Percentiles rank a stretch among this genome's conserved stretches.
phyloP scores from a whole-genome alignment of 495 filamentous ascomycete species.

The Penicillium maclennaniae region DNA sequence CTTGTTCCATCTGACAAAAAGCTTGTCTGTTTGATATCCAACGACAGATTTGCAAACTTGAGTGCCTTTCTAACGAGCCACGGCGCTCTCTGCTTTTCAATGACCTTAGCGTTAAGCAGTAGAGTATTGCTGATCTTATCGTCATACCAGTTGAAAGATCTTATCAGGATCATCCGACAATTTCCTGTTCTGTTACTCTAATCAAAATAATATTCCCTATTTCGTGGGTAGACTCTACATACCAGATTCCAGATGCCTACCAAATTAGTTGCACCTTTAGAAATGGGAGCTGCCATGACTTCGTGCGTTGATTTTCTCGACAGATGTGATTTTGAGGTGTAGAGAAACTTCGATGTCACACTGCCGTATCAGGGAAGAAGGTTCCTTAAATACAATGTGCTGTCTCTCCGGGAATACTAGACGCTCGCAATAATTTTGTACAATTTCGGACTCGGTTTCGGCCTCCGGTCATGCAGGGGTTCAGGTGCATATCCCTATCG shows the following conservation, averaged over 20 bases:
- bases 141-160: constrained; percentile 14
- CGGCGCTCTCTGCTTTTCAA: constrained; percentile 20
- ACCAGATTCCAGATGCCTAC: constrained; percentile 19
- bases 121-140: not conserved
- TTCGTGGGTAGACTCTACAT: not conserved
- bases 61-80: constrained; percentile 16
- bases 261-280: constrained; percentile 6
- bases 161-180: constrained; percentile 20
- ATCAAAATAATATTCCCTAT: not conserved
- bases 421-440: not conserved
- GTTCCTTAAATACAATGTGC: not conserved
- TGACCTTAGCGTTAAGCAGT: not conserved
- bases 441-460: constrained; percentile 18
- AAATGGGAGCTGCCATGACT: constrained; percentile 8
- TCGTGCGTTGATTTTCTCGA: not conserved
- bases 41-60: constrained; percentile 10
- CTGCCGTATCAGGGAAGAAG: not conserved
- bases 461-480: constrained; percentile 8
- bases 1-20: not conserved
- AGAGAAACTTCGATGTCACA: no score
- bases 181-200: constrained; percentile 13
- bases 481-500: not conserved
- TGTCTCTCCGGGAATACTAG: not conserved
- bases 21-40: constrained; percentile 14
- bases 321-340: not conserved